These are phyloP conservation scores for Acanthochlamys bracteata DNA, from an alignment of 106 monocot species.

Conservation along the genomic window DNA sequence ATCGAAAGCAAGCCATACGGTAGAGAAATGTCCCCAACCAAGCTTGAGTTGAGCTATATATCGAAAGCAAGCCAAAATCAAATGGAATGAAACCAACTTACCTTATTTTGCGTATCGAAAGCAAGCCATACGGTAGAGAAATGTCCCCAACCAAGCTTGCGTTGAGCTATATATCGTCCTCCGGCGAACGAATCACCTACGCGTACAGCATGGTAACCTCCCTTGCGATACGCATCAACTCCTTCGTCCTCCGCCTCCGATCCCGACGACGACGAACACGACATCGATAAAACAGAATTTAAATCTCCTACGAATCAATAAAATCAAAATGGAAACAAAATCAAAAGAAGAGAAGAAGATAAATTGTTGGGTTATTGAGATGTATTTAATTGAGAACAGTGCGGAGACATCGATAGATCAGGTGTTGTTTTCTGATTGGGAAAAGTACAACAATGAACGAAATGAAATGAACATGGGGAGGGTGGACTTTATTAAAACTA, in stretches of 20 bases:
- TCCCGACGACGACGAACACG: conserved; percentile 59
- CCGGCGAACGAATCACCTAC: conserved; percentile 59
- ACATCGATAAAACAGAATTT: conserved; percentile 14
- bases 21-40: conserved; percentile 73
- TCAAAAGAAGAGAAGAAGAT: no score
- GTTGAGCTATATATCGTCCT: conserved; percentile 71
- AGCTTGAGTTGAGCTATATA: conserved; percentile 67
- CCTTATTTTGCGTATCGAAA: conserved; percentile 32
- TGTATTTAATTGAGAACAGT: no score
- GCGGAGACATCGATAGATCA: background rate
- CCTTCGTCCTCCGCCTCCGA: conserved; percentile 73
- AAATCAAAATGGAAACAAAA: no score
- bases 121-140: conserved; percentile 97
- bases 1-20: conserved; percentile 72
- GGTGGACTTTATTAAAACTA: no score
- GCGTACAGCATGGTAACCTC: conserved; percentile 83
- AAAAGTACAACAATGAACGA: background rate
- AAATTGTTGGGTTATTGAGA: no score
- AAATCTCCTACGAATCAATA: no score
- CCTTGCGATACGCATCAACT: conserved; percentile 65
- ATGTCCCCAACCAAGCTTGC: conserved; percentile 91
- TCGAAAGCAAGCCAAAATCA: no score
- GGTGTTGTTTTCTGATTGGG: background rate
- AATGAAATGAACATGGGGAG: no score
- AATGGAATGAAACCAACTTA: background rate